A percentile compares a stretch with the other conserved stretches of the same genome.
Conservation (phyloP, 306 rosid genomes). For the Quercus berberidifolia region DNA sequence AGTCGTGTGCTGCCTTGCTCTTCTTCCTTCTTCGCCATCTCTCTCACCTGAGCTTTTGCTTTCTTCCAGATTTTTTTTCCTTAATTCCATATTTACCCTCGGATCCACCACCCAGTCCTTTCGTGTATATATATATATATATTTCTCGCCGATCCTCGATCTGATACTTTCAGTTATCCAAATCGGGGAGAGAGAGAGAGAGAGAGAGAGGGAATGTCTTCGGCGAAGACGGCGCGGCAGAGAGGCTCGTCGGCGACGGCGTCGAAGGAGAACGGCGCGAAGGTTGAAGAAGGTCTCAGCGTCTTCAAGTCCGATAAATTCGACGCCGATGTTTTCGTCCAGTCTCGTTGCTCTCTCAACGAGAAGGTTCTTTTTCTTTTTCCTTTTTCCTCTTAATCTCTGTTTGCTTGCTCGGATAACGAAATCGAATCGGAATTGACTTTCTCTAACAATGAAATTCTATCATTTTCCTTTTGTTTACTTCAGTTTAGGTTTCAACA, state of each 20-base stretch:
- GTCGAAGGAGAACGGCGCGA: conserved; percentile 65
- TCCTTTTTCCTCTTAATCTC: background rate
- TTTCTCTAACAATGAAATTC: background rate
- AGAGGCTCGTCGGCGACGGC: conserved; percentile 35
- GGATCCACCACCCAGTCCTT: conserved; percentile 36
- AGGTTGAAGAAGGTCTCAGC: conserved; percentile 81
- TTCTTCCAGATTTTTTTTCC: no score
- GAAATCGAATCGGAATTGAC: background rate
- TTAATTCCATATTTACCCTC: conserved; percentile 6
- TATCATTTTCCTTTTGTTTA: background rate
- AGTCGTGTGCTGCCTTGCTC: background rate
- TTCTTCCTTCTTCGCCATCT: background rate
- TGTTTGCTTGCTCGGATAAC: background rate
- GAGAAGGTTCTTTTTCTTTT: conserved; percentile 57
- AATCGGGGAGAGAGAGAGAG: background rate
- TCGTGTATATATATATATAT: no score
- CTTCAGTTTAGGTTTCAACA: background rate
- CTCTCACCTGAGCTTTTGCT: conserved; percentile 4
- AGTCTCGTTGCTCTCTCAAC: conserved; percentile 66
- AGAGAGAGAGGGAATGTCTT: conserved; percentile 42
- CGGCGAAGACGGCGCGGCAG: conserved; percentile 76
- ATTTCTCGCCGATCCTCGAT: conserved; percentile 10
- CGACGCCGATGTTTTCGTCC: conserved; percentile 72
- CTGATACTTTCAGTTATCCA: background rate
- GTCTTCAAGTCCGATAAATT: conserved; percentile 84